Evolutionary conservation across 2,329 filamentous ascomycete species (phyloP).

Genomic region (Microsporum canis): DNA sequence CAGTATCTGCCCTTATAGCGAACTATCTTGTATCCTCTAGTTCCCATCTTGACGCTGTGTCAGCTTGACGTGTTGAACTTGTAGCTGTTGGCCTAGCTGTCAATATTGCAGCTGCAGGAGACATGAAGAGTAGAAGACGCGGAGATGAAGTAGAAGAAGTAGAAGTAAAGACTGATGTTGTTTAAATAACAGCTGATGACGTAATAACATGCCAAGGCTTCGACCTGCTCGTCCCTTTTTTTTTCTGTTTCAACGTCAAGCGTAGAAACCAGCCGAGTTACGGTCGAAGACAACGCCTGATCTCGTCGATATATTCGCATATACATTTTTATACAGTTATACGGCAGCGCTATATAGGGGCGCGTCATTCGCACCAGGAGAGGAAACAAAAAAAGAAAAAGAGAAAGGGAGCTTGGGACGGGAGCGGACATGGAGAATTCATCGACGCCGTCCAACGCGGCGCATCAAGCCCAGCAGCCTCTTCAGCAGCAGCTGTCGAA

Average conservation of each 20-base stretch:
- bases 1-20: conserved; percentile 5
- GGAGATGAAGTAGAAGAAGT: background rate
- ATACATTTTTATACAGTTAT: background rate
- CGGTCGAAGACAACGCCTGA: background rate
- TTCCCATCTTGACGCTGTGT: background rate
- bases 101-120: too few species aligned
- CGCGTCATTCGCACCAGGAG: background rate
- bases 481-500: conserved; percentile 32
- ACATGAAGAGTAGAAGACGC: too few species aligned
- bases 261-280: background rate
- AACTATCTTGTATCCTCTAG: background rate
- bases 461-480: conserved; percentile 19
- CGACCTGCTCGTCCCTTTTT: background rate
- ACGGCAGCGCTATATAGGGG: background rate
- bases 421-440: conserved; percentile 9
- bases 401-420: background rate
- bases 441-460: conserved; percentile 12
- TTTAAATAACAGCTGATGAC: background rate
- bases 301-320: background rate
- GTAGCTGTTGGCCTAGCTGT: too few species aligned
- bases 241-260: background rate
- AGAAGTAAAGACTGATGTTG: background rate
- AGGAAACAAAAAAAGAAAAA: background rate
- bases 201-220: background rate
- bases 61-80: background rate